phyloP scores from a whole-genome alignment of 345 rosid genomes.

The Angophora floribunda region DNA sequence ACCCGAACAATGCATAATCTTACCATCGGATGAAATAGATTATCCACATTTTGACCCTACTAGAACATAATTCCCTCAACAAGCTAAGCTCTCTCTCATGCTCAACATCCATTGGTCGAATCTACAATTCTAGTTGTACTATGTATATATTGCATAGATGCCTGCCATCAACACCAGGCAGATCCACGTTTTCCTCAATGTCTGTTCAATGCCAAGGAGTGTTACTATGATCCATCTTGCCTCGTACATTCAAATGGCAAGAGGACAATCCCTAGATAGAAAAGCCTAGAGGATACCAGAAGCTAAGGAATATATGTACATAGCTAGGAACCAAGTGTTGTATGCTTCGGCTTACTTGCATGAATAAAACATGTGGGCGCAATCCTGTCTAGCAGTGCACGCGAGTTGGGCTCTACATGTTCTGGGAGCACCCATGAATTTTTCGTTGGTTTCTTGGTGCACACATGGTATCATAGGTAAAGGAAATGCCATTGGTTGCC shows the following conservation, averaged over 20 bases:
- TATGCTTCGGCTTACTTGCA: neutral
- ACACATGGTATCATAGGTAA: neutral
- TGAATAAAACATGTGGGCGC: neutral
- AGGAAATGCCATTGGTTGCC: neutral
- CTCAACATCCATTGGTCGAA: neutral
- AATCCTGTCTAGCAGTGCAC: neutral
- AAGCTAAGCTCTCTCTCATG: neutral
- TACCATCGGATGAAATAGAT: neutral
- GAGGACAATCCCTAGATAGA: neutral
- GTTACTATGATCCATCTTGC: neutral
- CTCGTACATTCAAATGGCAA: neutral
- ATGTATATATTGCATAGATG: neutral
- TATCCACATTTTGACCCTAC: neutral
- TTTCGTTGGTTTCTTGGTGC: neutral
- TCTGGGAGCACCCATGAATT: neutral
- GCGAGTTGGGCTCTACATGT: neutral
- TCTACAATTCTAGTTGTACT: neutral
- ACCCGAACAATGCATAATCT: neutral
- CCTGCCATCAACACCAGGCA: neutral
- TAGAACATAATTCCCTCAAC: neutral
- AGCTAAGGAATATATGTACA: neutral
- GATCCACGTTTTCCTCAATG: neutral
- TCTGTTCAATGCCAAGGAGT: neutral
- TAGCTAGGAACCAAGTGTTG: neutral
- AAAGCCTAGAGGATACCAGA: neutral